Evolutionary conservation across 169 alveolate species (phyloP).

Genomic region (Plasmodium knowlesi): DNA sequence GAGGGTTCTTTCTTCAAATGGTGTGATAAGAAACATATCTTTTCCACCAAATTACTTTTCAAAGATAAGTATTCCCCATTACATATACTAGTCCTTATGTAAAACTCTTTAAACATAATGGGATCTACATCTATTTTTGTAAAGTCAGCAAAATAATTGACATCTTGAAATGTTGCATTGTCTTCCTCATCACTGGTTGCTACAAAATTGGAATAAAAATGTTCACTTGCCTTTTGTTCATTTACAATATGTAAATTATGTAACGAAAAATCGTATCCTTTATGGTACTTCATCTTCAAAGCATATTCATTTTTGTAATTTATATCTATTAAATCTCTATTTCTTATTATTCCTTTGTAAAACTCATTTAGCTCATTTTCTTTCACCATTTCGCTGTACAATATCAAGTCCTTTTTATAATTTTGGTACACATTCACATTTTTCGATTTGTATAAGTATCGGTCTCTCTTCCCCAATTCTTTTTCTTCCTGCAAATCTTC

Average conservation of each 20-base stretch:
- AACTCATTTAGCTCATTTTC: slow-evolving; percentile 31
- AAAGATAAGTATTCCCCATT: slow-evolving; percentile 60
- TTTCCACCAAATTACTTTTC: slow-evolving; percentile 46
- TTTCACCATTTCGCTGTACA: slow-evolving; percentile 19
- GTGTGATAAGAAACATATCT: slow-evolving; percentile 42
- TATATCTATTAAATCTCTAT: slow-evolving; percentile 15
- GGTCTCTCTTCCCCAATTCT: background rate
- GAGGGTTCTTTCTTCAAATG: slow-evolving; percentile 48
- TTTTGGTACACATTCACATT: background rate
- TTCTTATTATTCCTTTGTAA: slow-evolving; percentile 33
- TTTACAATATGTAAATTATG: slow-evolving; percentile 44
- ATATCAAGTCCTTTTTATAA: slow-evolving; percentile 14
- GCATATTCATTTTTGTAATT: slow-evolving; percentile 52
- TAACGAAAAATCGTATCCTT: slow-evolving; percentile 29
- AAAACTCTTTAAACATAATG: slow-evolving; percentile 45
- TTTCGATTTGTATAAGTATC: background rate
- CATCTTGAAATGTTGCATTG: slow-evolving; percentile 21
- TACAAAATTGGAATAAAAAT: slow-evolving; percentile 14
- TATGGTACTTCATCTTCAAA: slow-evolving; percentile 57
- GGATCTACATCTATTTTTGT: slow-evolving; percentile 63
- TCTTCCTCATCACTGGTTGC: slow-evolving; percentile 20
- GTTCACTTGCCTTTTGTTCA: slow-evolving; percentile 17
- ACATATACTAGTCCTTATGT: slow-evolving; percentile 32
- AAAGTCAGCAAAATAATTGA: slow-evolving; percentile 35
- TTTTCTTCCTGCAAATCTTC: background rate